Evolutionary conservation across 805 yeast species (phyloP).

Genomic region (Ogataea populi-albae): DNA sequence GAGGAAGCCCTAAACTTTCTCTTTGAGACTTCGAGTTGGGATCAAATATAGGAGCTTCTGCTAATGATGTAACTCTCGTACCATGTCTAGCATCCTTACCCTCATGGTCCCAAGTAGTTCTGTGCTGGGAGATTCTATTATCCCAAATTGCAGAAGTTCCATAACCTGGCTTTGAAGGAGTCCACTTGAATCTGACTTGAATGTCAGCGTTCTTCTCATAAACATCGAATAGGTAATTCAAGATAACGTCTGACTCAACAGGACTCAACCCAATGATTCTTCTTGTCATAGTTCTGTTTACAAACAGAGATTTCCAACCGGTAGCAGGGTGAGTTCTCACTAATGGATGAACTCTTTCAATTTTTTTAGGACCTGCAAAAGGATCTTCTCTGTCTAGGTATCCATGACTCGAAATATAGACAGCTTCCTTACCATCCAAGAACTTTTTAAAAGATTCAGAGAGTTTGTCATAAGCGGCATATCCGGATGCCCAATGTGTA

Average conservation of each 20-base stretch:
- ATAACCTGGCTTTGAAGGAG: slow-evolving; percentile 30
- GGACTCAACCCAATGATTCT: slow-evolving; percentile 50
- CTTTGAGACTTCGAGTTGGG: slow-evolving; percentile 48
- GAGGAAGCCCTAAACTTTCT: slow-evolving; percentile 41
- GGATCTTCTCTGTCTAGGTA: slow-evolving; percentile 40
- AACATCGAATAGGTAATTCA: slow-evolving; percentile 42
- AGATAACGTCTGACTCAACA: slow-evolving; percentile 45
- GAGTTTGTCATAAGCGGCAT: slow-evolving; percentile 52
- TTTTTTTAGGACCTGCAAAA: slow-evolving; percentile 40
- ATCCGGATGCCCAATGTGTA: slow-evolving; percentile 51
- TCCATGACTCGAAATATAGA: slow-evolving; percentile 38
- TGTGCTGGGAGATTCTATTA: slow-evolving; percentile 43
- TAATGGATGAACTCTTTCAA: slow-evolving; percentile 56
- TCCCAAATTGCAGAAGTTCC: slow-evolving; percentile 50
- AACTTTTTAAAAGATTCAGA: slow-evolving; percentile 48
- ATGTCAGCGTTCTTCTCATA: slow-evolving; percentile 50
- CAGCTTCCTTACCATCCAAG: slow-evolving; percentile 49
- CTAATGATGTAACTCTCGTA: slow-evolving; percentile 49
- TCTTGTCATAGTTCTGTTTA: slow-evolving; percentile 47
- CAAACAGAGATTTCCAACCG: slow-evolving; percentile 55
- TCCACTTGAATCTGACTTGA: slow-evolving; percentile 53
- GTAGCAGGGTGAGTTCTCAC: slow-evolving; percentile 66
- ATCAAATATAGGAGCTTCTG: slow-evolving; percentile 50
- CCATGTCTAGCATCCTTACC: slow-evolving; percentile 45
- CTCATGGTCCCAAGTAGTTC: slow-evolving; percentile 41